Conservation (phyloP, 331 rosid species). For the Spiraea crenata region DNA sequence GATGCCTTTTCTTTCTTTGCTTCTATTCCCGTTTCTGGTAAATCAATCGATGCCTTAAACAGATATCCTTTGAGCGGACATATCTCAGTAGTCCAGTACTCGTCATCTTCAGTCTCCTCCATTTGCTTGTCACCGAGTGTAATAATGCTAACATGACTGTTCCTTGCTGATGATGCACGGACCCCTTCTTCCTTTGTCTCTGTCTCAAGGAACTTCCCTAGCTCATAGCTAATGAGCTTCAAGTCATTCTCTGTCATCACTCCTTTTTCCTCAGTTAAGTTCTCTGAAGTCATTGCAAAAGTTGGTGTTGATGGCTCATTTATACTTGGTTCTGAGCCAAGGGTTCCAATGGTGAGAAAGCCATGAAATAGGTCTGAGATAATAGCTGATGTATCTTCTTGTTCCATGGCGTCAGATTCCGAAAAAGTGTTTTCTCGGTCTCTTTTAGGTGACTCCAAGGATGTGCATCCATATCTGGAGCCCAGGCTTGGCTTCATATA, state of each 20-base stretch:
- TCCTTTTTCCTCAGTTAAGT: slow-evolving; percentile 37
- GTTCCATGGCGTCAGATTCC: slow-evolving; percentile 31
- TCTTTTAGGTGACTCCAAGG: slow-evolving; percentile 36
- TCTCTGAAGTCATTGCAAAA: slow-evolving; percentile 58
- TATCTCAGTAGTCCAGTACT: slow-evolving; percentile 43
- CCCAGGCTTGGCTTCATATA: slow-evolving; percentile 40
- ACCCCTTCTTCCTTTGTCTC: slow-evolving; percentile 56
- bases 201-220: slow-evolving; percentile 75
- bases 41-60: slow-evolving; percentile 63
- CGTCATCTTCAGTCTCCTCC: slow-evolving; percentile 57
- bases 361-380: slow-evolving; percentile 74
- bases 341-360: slow-evolving; percentile 90
- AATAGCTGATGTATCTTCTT: slow-evolving; percentile 42
- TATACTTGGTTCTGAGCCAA: slow-evolving; percentile 56
- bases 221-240: slow-evolving; percentile 63
- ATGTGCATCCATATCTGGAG: slow-evolving; percentile 35
- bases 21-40: slow-evolving; percentile 44
- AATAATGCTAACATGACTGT: slow-evolving; percentile 62
- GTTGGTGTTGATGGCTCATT: slow-evolving; percentile 78
- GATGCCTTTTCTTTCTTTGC: slow-evolving; percentile 61
- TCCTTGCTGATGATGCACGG: slow-evolving; percentile 64
- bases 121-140: slow-evolving; percentile 58
- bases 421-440: slow-evolving; percentile 35
- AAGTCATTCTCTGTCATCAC: slow-evolving; percentile 67
- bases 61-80: slow-evolving; percentile 93